Evolutionary conservation across 2,329 filamentous ascomycete species (phyloP).

Genomic region (Ophiostoma australiae): DNA sequence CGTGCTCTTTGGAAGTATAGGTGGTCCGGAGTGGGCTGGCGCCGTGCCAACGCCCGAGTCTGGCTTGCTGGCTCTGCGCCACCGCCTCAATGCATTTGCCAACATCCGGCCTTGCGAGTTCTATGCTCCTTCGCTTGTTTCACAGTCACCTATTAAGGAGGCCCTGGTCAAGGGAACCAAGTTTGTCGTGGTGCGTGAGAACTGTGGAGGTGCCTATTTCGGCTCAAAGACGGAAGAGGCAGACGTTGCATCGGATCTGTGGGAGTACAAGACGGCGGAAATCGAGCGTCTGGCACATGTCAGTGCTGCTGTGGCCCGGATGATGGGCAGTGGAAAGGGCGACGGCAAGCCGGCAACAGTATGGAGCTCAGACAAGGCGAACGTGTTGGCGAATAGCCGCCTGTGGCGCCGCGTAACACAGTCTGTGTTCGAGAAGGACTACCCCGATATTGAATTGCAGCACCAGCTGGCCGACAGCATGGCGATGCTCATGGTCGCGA

Average conservation of each 20-base stretch:
- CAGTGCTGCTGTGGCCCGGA: slow-evolving; percentile 41
- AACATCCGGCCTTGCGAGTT: slow-evolving; percentile 48
- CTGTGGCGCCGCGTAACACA: slow-evolving; percentile 45
- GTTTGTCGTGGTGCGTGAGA: slow-evolving; percentile 48
- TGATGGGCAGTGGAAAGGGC: slow-evolving; percentile 31
- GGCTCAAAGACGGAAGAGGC: slow-evolving; percentile 43
- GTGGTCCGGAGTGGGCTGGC: slow-evolving; percentile 45
- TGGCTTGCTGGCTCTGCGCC: slow-evolving; percentile 41
- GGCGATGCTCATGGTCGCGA: slow-evolving; percentile 45
- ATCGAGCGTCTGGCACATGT: slow-evolving; percentile 46
- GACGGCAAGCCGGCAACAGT: slow-evolving; percentile 38
- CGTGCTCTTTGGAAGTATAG: slow-evolving; percentile 45
- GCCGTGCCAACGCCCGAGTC: slow-evolving; percentile 42
- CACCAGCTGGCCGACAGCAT: slow-evolving; percentile 47
- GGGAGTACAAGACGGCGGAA: slow-evolving; percentile 43
- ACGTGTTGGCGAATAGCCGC: slow-evolving; percentile 47
- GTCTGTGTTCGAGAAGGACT: slow-evolving; percentile 40
- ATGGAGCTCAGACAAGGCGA: slow-evolving; percentile 49
- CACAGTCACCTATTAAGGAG: slow-evolving; percentile 39
- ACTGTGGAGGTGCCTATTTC: slow-evolving; percentile 48
- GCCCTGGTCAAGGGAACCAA: slow-evolving; percentile 43
- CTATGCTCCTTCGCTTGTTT: slow-evolving; percentile 39
- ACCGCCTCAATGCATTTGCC: slow-evolving; percentile 44
- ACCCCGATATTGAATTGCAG: slow-evolving; percentile 40
- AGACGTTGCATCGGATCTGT: slow-evolving; percentile 44